Evolutionary conservation across 2,329 filamentous ascomycete species (phyloP).

Genomic region (Venturiaceae sp.): DNA sequence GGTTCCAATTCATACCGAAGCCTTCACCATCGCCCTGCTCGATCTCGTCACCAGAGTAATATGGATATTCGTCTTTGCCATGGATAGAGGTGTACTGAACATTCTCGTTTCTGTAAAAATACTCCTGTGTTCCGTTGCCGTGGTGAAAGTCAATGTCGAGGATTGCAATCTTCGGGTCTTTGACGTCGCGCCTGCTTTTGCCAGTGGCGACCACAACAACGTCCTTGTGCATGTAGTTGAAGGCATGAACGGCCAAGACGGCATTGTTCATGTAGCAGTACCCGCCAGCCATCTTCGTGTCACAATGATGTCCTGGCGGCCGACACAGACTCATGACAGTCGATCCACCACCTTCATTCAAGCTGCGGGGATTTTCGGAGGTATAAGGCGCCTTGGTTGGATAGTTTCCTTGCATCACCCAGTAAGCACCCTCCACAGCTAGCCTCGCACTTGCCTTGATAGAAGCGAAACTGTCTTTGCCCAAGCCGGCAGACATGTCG

Average conservation of each 20-base stretch:
- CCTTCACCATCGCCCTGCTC: conserved; percentile 13
- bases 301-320: conserved; percentile 19
- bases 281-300: conserved; percentile 15
- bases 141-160: conserved; percentile 20
- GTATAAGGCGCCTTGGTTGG: background rate
- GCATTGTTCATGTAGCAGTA: conserved; percentile 21
- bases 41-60: conserved; percentile 16
- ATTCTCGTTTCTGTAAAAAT: conserved; percentile 19
- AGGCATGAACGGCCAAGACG: conserved; percentile 14
- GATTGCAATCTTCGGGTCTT: conserved; percentile 12
- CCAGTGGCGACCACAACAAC: too few relatives aligned
- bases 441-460: conserved; percentile 14
- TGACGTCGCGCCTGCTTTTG: background rate
- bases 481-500: conserved; percentile 15
- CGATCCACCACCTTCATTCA: too few relatives aligned
- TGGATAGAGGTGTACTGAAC: conserved; percentile 24
- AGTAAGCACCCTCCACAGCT: conserved; percentile 11
- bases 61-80: conserved; percentile 24
- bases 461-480: conserved; percentile 13
- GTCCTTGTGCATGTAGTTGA: conserved; percentile 5
- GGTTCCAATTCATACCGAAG: conserved; percentile 13
- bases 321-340: conserved; percentile 14
- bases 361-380: background rate
- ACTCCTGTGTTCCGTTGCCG: conserved; percentile 19
- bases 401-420: background rate